Evolutionary conservation across 345 rosid genomes (phyloP).

Genomic region (Kandelia obovata): DNA sequence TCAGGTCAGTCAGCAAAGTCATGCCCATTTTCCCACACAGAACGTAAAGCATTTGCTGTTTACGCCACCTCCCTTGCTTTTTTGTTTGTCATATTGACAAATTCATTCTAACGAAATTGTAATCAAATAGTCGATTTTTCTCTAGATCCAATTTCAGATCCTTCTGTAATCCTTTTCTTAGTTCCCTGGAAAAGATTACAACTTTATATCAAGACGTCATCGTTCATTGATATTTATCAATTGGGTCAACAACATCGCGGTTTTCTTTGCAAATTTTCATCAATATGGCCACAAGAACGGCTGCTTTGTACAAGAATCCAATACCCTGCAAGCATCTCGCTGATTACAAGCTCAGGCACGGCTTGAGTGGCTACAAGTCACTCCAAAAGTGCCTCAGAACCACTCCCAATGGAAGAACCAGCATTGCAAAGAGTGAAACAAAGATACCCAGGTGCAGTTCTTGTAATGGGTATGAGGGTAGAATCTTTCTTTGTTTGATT

Average conservation of each 20-base stretch:
- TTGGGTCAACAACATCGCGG: slow-evolving; percentile 6
- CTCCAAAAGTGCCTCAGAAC: slow-evolving; percentile 46
- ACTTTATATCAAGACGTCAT: not conserved
- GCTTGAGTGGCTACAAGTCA: slow-evolving; percentile 49
- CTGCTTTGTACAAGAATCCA: slow-evolving; percentile 41
- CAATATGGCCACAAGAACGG: slow-evolving; percentile 49
- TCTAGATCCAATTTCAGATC: slow-evolving; percentile 9
- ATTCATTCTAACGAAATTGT: not conserved
- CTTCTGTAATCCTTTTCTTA: not conserved
- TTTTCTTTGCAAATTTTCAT: not conserved
- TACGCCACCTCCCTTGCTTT: not conserved
- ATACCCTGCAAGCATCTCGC: slow-evolving; percentile 72
- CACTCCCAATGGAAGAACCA: slow-evolving; percentile 45
- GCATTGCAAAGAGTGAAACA: slow-evolving; percentile 32
- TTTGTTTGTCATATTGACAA: slow-evolving; percentile 19
- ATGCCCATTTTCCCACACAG: not conserved
- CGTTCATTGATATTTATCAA: slow-evolving; percentile 1
- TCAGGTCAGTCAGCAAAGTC: slow-evolving; percentile 7
- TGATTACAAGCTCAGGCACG: slow-evolving; percentile 66
- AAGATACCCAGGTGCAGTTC: slow-evolving; percentile 57
- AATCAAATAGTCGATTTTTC: slow-evolving; percentile 5
- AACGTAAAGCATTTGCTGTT: slow-evolving; percentile 2
- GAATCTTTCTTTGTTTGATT: slow-evolving; percentile 24
- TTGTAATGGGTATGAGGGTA: slow-evolving; percentile 48
- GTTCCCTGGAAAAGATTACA: not conserved